phyloP scores from a whole-genome alignment of 345 rosid genomes.

The Psidium friedrichsthalianum region DNA sequence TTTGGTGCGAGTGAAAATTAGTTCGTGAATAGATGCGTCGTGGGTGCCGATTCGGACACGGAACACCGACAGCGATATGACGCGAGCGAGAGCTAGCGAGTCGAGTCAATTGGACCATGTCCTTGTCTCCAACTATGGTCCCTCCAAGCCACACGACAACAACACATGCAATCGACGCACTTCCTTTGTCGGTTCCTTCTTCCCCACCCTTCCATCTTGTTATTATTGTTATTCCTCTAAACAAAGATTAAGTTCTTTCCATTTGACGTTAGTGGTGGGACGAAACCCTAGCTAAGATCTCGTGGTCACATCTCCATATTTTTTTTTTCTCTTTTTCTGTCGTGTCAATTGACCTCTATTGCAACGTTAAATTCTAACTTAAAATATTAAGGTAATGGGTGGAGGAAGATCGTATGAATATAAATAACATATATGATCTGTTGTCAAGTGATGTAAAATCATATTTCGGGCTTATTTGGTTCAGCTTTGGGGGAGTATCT shows the following conservation, averaged over 20 bases:
- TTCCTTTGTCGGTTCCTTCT: neutral
- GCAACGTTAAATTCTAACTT: neutral
- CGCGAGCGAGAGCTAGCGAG: neutral
- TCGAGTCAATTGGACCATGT: neutral
- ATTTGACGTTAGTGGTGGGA: neutral
- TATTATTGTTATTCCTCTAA: neutral
- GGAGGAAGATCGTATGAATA: neutral
- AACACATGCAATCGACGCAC: neutral
- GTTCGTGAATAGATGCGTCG: no score
- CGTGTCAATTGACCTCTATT: neutral
- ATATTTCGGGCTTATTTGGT: neutral
- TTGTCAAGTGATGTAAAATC: neutral
- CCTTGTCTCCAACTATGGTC: neutral
- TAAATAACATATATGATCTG: accelerated
- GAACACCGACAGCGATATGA: neutral
- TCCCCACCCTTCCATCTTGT: neutral
- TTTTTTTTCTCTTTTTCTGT: neutral
- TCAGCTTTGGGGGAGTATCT: no score
- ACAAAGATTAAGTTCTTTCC: neutral
- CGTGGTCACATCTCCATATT: neutral
- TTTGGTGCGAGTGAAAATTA: no score
- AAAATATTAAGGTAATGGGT: accelerated
- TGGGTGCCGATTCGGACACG: neutral
- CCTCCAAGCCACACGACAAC: neutral
- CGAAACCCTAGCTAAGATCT: neutral